Evolutionary conservation across 2,329 filamentous ascomycete genomes (phyloP).

Genomic region (Trichoderma lentiforme): DNA sequence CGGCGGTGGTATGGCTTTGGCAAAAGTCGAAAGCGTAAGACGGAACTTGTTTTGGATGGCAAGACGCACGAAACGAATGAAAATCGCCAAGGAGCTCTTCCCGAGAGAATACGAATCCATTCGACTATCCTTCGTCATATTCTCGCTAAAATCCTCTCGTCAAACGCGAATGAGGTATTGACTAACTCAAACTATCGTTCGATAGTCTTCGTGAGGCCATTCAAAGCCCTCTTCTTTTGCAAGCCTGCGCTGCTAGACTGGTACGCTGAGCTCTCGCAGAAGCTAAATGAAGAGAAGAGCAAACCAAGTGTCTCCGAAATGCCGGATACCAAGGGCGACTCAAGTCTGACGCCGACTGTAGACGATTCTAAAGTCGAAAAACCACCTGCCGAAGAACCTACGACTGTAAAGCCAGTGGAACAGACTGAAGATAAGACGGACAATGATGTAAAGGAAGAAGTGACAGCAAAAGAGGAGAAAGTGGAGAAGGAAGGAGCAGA

Average conservation of each 20-base stretch:
- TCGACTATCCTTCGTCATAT: background rate
- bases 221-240: slow-evolving; percentile 9
- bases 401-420: background rate
- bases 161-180: background rate
- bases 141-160: background rate
- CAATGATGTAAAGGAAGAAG: background rate
- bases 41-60: background rate
- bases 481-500: background rate
- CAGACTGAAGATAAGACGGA: background rate
- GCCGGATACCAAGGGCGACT: too few species aligned
- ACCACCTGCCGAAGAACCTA: background rate
- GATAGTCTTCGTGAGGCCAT: slow-evolving; percentile 2
- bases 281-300: background rate
- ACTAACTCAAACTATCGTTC: background rate
- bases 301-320: background rate
- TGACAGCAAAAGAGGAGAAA: background rate
- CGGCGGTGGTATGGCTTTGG: background rate
- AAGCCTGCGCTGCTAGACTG: background rate
- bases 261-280: background rate
- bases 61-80: background rate
- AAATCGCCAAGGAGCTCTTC: background rate
- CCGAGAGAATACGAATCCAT: slow-evolving; percentile 1
- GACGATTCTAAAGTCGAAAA: background rate
- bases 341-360: too few species aligned
- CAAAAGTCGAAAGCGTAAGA: background rate